Evolutionary conservation across 495 filamentous ascomycete species (phyloP).

Genomic region (Aspergillus kassunensis): DNA sequence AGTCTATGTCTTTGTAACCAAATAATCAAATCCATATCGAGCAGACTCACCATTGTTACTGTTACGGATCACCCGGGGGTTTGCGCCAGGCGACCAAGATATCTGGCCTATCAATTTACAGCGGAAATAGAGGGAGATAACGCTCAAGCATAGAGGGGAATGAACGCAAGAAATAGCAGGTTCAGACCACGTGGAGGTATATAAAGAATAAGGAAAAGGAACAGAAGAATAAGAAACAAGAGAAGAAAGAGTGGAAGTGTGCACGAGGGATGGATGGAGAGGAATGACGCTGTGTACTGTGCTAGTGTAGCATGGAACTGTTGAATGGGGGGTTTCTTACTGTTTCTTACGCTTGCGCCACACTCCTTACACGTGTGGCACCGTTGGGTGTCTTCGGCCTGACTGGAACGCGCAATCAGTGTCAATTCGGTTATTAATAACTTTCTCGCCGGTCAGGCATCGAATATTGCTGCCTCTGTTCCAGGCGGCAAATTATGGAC

Average conservation of each 20-base stretch:
- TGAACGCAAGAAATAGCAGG: conserved; percentile 11
- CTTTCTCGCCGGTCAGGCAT: background rate
- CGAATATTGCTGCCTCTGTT: conserved; percentile 7
- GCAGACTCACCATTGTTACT: conserved; percentile 33
- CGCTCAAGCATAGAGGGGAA: conserved; percentile 8
- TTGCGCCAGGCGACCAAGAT: conserved; percentile 32
- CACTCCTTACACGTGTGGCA: conserved; percentile 22
- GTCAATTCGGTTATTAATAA: conserved; percentile 8
- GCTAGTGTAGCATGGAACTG: background rate
- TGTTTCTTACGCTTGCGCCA: conserved; percentile 29
- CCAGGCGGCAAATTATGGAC: conserved; percentile 4
- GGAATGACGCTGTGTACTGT: conserved; percentile 21
- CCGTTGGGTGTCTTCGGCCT: conserved; percentile 15
- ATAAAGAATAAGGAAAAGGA: conserved; percentile 11
- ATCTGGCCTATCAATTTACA: conserved; percentile 28
- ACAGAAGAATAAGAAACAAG: conserved; percentile 4
- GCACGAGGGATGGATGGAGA: conserved; percentile 1
- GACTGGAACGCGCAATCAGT: conserved; percentile 23
- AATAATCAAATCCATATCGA: background rate
- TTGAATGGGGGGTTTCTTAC: background rate
- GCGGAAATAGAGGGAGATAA: conserved; percentile 14
- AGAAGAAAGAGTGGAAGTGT: conserved; percentile 14
- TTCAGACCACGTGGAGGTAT: conserved; percentile 17
- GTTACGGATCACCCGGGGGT: conserved; percentile 27
- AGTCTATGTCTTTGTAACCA: background rate